phyloP scores from a whole-genome alignment of 768 basidiomycete genomes.

The Megacollybia marginata region DNA sequence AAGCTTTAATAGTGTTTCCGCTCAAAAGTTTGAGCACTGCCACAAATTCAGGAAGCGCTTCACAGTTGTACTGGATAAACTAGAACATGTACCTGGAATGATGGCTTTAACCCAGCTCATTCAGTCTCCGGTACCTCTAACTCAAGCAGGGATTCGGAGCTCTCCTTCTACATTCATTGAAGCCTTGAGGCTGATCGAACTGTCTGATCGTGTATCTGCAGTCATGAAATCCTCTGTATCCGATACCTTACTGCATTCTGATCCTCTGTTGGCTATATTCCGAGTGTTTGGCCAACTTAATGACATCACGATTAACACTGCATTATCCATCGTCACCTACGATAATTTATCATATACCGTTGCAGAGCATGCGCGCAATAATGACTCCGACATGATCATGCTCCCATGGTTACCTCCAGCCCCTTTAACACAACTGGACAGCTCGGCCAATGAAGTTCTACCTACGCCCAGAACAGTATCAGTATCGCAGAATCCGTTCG shows the following conservation, averaged over 20 bases:
- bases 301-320: slow-evolving; percentile 53
- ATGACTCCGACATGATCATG: slow-evolving; percentile 66
- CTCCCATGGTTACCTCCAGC: slow-evolving; percentile 69
- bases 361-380: slow-evolving; percentile 52
- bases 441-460: background rate
- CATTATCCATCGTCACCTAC: slow-evolving; percentile 67
- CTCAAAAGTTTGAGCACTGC: no score
- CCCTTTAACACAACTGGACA: background rate
- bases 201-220: slow-evolving; percentile 79
- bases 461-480: slow-evolving; percentile 2
- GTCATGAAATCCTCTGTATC: slow-evolving; percentile 77
- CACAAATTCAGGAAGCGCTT: slow-evolving; percentile 38
- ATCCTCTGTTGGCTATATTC: slow-evolving; percentile 69
- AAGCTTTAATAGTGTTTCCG: slow-evolving; percentile 39
- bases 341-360: slow-evolving; percentile 71
- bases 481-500: slow-evolving; percentile 58
- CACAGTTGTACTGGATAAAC: slow-evolving; percentile 81
- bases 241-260: slow-evolving; percentile 61
- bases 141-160: background rate
- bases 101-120: slow-evolving; percentile 88
- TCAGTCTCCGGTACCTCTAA: slow-evolving; percentile 27
- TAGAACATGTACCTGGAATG: slow-evolving; percentile 83
- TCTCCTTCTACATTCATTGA: background rate
- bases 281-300: slow-evolving; percentile 71
- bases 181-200: slow-evolving; percentile 79